Conservation (phyloP, 2,329 filamentous ascomycete species). For the Colletotrichum sp. region DNA sequence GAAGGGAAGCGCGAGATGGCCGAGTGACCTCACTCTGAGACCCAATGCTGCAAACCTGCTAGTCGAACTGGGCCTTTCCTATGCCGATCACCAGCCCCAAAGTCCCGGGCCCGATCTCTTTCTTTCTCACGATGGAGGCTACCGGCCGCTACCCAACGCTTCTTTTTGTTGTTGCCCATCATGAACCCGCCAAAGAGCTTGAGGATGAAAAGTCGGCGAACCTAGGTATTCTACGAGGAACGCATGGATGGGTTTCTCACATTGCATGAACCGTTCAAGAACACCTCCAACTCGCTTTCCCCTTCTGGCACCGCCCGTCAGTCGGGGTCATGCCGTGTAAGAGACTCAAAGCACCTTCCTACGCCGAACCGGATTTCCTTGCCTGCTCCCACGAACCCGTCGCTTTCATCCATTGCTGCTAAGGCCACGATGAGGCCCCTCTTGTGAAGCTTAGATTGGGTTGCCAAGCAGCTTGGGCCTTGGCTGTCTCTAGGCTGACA, state of each 20-base stretch:
- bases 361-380: background rate
- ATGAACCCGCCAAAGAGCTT: background rate
- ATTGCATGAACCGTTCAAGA: background rate
- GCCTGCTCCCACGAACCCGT: background rate
- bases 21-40: slow-evolving; percentile 13
- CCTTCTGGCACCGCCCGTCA: background rate
- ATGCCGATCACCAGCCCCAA: slow-evolving; percentile 13
- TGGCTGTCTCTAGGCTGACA: background rate
- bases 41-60: background rate
- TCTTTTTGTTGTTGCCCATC: background rate
- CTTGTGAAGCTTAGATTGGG: background rate
- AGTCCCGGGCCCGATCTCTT: background rate
- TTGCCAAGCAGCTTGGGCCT: background rate
- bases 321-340: background rate
- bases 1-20: background rate
- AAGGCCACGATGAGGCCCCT: background rate
- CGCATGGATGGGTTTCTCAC: background rate
- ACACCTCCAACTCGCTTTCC: background rate
- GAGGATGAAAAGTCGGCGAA: background rate
- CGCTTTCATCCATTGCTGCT: background rate
- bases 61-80: slow-evolving; percentile 7
- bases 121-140: background rate
- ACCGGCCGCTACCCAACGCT: background rate
- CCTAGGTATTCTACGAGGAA: background rate
- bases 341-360: background rate